Conservation (phyloP, 2,329 filamentous ascomycete species). For the Periconia macrospinosa region DNA sequence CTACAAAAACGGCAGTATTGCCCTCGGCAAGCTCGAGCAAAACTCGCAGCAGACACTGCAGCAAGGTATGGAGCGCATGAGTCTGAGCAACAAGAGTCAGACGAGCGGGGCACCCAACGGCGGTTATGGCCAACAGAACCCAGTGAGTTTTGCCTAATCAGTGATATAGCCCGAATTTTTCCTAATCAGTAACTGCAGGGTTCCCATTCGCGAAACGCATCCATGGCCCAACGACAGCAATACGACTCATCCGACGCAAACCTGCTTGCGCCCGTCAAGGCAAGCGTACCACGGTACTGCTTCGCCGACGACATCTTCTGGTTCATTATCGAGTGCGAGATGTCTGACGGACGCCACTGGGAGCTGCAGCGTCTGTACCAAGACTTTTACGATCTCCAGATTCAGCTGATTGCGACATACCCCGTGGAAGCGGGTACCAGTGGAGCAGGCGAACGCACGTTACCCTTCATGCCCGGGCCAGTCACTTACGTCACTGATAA, state of each 20-base stretch:
- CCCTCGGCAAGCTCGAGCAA: constrained; percentile 81
- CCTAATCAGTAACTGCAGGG: constrained; percentile 13
- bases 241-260: constrained; percentile 41
- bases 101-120: constrained; percentile 22
- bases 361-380: constrained; percentile 94
- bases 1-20: constrained; percentile 99
- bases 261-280: constrained; percentile 75
- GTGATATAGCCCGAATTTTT: constrained; percentile 2
- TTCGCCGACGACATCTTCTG: constrained; percentile 98
- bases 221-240: constrained; percentile 44
- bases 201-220: constrained; percentile 40
- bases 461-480: constrained; percentile 97
- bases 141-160: constrained; percentile 34
- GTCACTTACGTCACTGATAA: constrained; percentile 98
- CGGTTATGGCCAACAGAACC: constrained; percentile 27
- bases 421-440: constrained; percentile 90
- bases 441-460: constrained; percentile 69
- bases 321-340: constrained; percentile 91
- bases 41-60: constrained; percentile 53
- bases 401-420: constrained; percentile 87
- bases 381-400: constrained; percentile 99
- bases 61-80: constrained; percentile 74
- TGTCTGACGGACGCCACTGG: constrained; percentile 91
- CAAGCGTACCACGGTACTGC: constrained; percentile 88
- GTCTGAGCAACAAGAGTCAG: constrained; percentile 56